A percentile compares a stretch with the other conserved stretches of the same genome.
Evolutionary conservation across 2,329 filamentous ascomycete genomes (phyloP).

Genomic region (Cladophialophora exuberans): DNA sequence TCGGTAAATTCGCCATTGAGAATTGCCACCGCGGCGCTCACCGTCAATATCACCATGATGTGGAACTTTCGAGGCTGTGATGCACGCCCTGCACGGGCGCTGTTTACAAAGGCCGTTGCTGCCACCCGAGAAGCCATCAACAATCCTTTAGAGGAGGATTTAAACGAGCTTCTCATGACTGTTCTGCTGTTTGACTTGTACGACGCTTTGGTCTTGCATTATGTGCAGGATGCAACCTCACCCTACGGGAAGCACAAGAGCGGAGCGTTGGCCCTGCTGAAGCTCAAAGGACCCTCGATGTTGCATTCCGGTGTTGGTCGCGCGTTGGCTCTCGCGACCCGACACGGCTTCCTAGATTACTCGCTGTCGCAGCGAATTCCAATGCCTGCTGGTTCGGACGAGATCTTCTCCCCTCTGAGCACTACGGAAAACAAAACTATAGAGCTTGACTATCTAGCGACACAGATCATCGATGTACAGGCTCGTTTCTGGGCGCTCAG

Average conservation of each 20-base stretch:
- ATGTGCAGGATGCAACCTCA: constrained; percentile 8
- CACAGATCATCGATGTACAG: constrained; percentile 23
- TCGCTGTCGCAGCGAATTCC: constrained; percentile 17
- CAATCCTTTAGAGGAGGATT: constrained; percentile 21
- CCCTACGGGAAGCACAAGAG: constrained; percentile 29
- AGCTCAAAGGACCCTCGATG: constrained; percentile 26
- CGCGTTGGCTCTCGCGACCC: constrained; percentile 23
- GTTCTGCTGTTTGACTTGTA: constrained; percentile 34
- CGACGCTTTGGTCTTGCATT: constrained; percentile 30
- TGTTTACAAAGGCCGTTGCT: constrained; percentile 30
- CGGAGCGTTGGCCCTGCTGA: constrained; percentile 32
- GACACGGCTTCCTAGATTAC: constrained; percentile 25
- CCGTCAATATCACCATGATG: constrained; percentile 33
- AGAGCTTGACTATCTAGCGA: constrained; percentile 25
- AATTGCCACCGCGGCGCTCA: constrained; percentile 31
- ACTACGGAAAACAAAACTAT: constrained; percentile 12
- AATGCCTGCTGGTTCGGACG: constrained; percentile 22
- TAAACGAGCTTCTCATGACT: constrained; percentile 33
- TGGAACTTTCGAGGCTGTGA: constrained; percentile 29
- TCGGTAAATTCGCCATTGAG: constrained; percentile 28
- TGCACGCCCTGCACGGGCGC: constrained; percentile 19
- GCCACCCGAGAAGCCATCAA: constrained; percentile 27
- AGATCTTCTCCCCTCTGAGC: constrained; percentile 26
- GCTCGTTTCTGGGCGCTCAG: constrained; percentile 20
- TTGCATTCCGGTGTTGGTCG: constrained; percentile 17